phyloP scores from a whole-genome alignment of 2,329 filamentous ascomycete species.

The Calonectria leucothoes region DNA sequence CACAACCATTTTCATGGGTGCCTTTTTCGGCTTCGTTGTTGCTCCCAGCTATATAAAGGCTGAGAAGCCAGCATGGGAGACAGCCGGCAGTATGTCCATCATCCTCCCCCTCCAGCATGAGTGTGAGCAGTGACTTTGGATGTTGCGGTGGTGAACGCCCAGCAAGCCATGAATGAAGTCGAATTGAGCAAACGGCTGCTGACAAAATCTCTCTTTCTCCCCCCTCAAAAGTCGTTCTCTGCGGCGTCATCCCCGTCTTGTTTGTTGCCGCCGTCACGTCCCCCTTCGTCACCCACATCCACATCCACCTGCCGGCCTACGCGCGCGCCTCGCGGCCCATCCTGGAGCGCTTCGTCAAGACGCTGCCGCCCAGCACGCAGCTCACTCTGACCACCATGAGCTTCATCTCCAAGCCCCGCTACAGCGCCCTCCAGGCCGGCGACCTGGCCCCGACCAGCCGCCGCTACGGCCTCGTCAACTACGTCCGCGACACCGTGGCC shows the following conservation, averaged over 20 bases:
- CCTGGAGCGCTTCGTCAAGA: constrained; percentile 63
- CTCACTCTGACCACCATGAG: constrained; percentile 68
- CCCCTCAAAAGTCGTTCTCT: constrained; percentile 66
- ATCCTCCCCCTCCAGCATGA: neutral
- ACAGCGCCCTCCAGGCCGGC: constrained; percentile 55
- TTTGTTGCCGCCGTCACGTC: constrained; percentile 73
- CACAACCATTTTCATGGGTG: constrained; percentile 76
- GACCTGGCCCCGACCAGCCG: constrained; percentile 46
- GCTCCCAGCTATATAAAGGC: constrained; percentile 68
- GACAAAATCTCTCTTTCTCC: no score
- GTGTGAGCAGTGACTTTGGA: neutral
- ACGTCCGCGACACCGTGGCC: constrained; percentile 48
- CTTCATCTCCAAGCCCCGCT: constrained; percentile 65
- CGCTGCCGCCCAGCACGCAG: constrained; percentile 57
- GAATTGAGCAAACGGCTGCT: neutral
- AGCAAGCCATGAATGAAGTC: neutral
- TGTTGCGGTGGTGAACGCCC: neutral
- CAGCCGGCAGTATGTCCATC: constrained; percentile 52
- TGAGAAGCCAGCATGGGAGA: constrained; percentile 50
- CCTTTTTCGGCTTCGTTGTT: constrained; percentile 73
- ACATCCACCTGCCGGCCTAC: constrained; percentile 74
- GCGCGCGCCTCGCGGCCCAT: constrained; percentile 71
- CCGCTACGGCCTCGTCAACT: constrained; percentile 56
- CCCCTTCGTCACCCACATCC: constrained; percentile 79
- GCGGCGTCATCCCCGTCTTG: constrained; percentile 72